Evolutionary conservation across 768 basidiomycete genomes (phyloP), one percentile per base, ranked within the genome.

Genomic region (Termitomyces sp.): DNA sequence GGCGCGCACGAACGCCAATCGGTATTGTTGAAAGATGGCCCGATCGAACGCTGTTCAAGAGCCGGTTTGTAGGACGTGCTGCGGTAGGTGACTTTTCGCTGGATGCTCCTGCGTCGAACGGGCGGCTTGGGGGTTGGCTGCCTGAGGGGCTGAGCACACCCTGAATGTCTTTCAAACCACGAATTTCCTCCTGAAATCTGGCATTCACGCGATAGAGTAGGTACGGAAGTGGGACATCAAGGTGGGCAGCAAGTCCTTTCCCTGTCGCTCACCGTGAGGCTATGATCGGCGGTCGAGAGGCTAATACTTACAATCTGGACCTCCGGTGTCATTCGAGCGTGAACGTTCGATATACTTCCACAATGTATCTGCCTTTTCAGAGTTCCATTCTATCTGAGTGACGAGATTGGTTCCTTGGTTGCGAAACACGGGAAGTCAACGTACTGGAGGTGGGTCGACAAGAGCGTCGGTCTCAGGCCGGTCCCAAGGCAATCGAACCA

Each of bases 341-440:
- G 89, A 89, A 63, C 83, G 79, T 52, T 90, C 86, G 59, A 94
- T 91, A 43, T 89, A 88, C 69, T 91, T 89, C 91, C 91, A 94
- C 8, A 94, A 74, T 6, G 90, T 82, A 59, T 86, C 86, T 44
- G 92, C 91, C 68, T 93, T 94, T 56, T 92, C 89, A 8, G 81
- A 62, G 42, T 80, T 89, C 91, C 91, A 94, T 74, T 89, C 86
- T 68, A 94, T 86, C 91, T 93, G 64, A 56, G 58, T 52, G 42
- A 52, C 59, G 57, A 54, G 60, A 47, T 56, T 62, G 53, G 41
- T 40, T 39, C 14, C 17, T 37, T 46, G 55, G 52, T 30, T 54
- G 19, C 37, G n/a, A 44, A 47, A 49, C 17, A 35, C 37, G 9
- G 44, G 44, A 53, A 44, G 21, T 11, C 45, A n/a, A 78, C 83